Conservation (phyloP, 768 basidiomycete genomes). For the Leccinum disarticulatum region DNA sequence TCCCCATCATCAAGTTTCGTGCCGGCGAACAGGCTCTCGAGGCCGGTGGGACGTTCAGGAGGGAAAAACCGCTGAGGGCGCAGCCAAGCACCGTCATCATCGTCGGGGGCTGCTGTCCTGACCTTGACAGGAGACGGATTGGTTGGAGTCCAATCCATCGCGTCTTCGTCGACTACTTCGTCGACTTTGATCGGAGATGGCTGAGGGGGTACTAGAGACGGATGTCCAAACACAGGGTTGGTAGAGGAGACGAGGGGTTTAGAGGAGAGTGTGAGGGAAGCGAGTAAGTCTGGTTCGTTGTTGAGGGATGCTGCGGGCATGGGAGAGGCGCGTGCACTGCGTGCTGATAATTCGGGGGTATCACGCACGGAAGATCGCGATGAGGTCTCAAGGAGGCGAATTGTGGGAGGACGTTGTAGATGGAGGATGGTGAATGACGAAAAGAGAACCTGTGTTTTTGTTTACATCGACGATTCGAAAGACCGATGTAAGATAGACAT, state of each 20-base stretch:
- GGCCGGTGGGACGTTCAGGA: conserved; percentile 74
- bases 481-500: conserved; percentile 21
- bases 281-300: conserved; percentile 58
- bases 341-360: conserved; percentile 38
- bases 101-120: conserved; percentile 22
- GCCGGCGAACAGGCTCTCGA: conserved; percentile 66
- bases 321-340: conserved; percentile 27
- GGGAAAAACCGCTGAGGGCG: conserved; percentile 76
- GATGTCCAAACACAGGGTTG: conserved; percentile 67
- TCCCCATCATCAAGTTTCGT: conserved; percentile 54
- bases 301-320: conserved; percentile 21
- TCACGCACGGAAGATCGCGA: conserved; percentile 36
- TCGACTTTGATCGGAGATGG: conserved; percentile 28
- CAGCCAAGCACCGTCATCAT: conserved; percentile 51
- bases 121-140: conserved; percentile 28
- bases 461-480: not conserved
- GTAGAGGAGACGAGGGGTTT: conserved; percentile 50
- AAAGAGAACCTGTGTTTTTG: conserved; percentile 48
- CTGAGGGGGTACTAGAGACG: conserved; percentile 49
- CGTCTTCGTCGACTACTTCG: conserved; percentile 36
- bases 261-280: conserved; percentile 63
- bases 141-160: conserved; percentile 74
- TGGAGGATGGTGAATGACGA: conserved; percentile 56
- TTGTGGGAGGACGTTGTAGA: conserved; percentile 65
- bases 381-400: conserved; percentile 68